These are phyloP conservation scores for Malassezia psittaci DNA, from an alignment of 1,284 basidiomycete species.

Conservation along the genomic window DNA sequence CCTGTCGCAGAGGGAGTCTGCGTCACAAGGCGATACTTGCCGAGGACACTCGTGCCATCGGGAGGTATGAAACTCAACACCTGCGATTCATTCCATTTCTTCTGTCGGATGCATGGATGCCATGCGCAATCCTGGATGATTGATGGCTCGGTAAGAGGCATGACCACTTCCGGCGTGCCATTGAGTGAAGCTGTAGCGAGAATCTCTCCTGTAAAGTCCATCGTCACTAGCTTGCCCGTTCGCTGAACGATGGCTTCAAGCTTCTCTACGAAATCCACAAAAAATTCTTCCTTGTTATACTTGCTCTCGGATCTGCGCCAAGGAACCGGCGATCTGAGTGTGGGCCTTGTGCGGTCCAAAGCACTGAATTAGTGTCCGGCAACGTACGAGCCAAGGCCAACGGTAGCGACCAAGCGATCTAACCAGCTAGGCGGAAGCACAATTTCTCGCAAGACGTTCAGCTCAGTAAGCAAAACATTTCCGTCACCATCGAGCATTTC, in stretches of 20 bases:
- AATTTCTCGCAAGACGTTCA: slow-evolving; percentile 34
- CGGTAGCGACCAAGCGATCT: slow-evolving; percentile 30
- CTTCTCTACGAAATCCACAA: slow-evolving; percentile 32
- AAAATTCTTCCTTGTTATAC: slow-evolving; percentile 39
- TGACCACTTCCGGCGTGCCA: slow-evolving; percentile 31
- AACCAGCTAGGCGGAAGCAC: slow-evolving; percentile 43
- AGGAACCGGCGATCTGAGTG: slow-evolving; percentile 29
- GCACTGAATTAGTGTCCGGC: neutral
- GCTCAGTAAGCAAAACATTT: slow-evolving; percentile 39
- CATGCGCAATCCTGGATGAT: slow-evolving; percentile 70
- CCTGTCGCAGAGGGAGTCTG: neutral
- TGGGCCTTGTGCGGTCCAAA: slow-evolving; percentile 4
- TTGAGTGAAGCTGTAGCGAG: slow-evolving; percentile 46
- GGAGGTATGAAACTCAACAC: slow-evolving; percentile 33
- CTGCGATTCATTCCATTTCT: slow-evolving; percentile 56
- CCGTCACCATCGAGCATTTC: slow-evolving; percentile 44
- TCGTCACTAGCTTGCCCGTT: slow-evolving; percentile 51
- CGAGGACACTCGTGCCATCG: slow-evolving; percentile 32
- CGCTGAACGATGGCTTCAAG: slow-evolving; percentile 24
- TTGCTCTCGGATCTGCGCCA: slow-evolving; percentile 38
- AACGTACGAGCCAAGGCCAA: slow-evolving; percentile 19
- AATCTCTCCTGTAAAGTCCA: slow-evolving; percentile 26
- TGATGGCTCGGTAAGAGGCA: slow-evolving; percentile 50
- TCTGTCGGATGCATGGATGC: slow-evolving; percentile 74
- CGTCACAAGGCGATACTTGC: slow-evolving; percentile 23